Evolutionary conservation across 2,329 filamentous ascomycete genomes (phyloP).

Genomic region (Aureobasidium musti): DNA sequence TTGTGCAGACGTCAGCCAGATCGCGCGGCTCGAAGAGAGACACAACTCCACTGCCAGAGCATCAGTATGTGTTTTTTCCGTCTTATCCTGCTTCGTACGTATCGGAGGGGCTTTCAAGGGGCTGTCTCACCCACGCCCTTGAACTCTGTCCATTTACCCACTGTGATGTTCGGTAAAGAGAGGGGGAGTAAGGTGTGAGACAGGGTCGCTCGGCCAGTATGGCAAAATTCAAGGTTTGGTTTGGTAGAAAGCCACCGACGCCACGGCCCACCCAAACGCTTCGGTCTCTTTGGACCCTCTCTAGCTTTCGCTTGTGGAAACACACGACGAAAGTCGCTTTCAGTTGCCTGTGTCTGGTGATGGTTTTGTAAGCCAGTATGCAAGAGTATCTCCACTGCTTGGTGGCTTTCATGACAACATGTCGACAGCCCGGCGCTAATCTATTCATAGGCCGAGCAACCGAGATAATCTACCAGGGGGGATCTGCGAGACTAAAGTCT

Average conservation of each 20-base stretch:
- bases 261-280: background rate
- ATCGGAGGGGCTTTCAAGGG: background rate
- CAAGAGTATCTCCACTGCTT: constrained; percentile 16
- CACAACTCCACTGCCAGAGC: background rate
- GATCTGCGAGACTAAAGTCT: constrained; percentile 19
- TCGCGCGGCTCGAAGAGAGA: background rate
- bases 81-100: background rate
- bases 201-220: constrained; percentile 5
- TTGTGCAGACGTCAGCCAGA: background rate
- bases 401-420: background rate
- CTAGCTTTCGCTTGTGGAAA: constrained; percentile 6
- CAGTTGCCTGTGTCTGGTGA: background rate
- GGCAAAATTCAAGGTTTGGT: background rate
- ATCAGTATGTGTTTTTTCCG: background rate
- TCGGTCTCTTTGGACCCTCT: background rate
- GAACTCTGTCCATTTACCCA: background rate
- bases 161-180: background rate
- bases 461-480: constrained; percentile 24
- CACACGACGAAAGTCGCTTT: constrained; percentile 4
- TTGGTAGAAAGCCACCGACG: constrained; percentile 15
- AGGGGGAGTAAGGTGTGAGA: constrained; percentile 1
- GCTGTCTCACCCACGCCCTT: background rate
- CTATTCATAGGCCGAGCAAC: constrained; percentile 22
- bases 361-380: background rate
- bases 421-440: constrained; percentile 7